Conservation (phyloP, 1,139 yeast genomes). For the Kodamaea sp. region DNA sequence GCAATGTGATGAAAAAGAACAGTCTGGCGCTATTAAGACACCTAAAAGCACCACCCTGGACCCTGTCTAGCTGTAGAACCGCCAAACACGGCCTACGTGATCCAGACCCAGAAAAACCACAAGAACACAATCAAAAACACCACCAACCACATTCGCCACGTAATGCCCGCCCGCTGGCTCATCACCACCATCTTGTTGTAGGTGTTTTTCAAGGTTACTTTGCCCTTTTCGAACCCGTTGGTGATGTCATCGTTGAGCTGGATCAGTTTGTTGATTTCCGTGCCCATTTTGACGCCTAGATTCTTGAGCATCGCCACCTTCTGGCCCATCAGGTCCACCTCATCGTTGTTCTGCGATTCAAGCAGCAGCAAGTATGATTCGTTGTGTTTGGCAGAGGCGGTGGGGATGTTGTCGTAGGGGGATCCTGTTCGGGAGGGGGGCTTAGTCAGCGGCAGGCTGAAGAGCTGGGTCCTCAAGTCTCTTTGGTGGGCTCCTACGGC, state of each 20-base stretch:
- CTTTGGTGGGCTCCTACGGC: slow-evolving; percentile 45
- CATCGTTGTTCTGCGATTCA: slow-evolving; percentile 84
- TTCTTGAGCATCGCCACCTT: slow-evolving; percentile 72
- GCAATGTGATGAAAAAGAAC: not conserved
- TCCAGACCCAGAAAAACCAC: slow-evolving; percentile 85
- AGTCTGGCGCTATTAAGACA: not conserved
- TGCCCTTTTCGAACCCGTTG: slow-evolving; percentile 44
- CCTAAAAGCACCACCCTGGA: too few relatives aligned
- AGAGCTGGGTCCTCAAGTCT: slow-evolving; percentile 49
- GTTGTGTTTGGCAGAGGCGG: slow-evolving; percentile 43
- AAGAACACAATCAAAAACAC: slow-evolving; percentile 63
- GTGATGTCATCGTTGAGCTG: slow-evolving; percentile 60
- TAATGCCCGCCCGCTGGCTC: slow-evolving; percentile 81
- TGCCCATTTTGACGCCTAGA: slow-evolving; percentile 76
- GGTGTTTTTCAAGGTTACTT: slow-evolving; percentile 59
- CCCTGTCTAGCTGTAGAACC: too few relatives aligned
- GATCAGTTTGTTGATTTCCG: slow-evolving; percentile 76
- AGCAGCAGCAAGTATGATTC: slow-evolving; percentile 66
- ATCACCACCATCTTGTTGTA: slow-evolving; percentile 73
- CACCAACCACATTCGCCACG: slow-evolving; percentile 76
- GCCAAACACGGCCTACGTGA: too few relatives aligned
- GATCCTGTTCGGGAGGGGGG: slow-evolving; percentile 43
- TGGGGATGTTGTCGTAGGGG: slow-evolving; percentile 52
- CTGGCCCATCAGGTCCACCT: slow-evolving; percentile 65
- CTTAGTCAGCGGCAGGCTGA: slow-evolving; percentile 29